phyloP scores from a whole-genome alignment of 2,329 filamentous ascomycete species.

The Fusarium mundagurra region DNA sequence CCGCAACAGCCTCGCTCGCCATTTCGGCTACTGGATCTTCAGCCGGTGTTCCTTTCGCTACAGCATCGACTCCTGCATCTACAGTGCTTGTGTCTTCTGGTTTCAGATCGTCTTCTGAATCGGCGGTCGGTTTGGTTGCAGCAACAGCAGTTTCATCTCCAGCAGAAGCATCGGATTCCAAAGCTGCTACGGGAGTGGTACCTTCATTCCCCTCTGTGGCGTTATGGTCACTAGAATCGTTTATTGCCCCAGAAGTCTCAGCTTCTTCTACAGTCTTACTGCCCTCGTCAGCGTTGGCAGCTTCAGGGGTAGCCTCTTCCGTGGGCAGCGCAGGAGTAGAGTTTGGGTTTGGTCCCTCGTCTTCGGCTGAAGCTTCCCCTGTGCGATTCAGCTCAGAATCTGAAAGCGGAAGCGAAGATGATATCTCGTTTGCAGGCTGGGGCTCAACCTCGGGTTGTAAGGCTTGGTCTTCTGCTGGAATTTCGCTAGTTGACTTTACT shows the following conservation, averaged over 20 bases:
- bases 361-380: background rate
- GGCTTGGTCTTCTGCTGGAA: background rate
- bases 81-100: background rate
- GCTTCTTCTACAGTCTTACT: background rate
- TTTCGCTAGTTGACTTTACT: background rate
- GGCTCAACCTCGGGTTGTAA: constrained; percentile 1
- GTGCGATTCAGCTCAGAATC: background rate
- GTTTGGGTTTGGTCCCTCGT: background rate
- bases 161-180: background rate
- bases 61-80: background rate
- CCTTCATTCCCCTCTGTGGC: background rate
- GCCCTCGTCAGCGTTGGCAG: constrained; percentile 1
- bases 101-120: background rate
- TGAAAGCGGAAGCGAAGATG: background rate
- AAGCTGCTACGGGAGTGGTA: background rate
- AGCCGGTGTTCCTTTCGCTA: background rate
- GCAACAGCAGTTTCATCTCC: background rate
- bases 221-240: background rate
- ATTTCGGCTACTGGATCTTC: background rate
- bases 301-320: background rate
- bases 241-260: background rate
- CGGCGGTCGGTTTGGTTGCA: background rate
- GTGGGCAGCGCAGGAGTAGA: background rate
- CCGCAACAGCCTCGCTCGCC: background rate
- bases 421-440: background rate